Percentiles rank a stretch among this genome's conserved stretches.
phyloP scores from a whole-genome alignment of 2,329 filamentous ascomycete genomes.

The Fusarium tuaranense region DNA sequence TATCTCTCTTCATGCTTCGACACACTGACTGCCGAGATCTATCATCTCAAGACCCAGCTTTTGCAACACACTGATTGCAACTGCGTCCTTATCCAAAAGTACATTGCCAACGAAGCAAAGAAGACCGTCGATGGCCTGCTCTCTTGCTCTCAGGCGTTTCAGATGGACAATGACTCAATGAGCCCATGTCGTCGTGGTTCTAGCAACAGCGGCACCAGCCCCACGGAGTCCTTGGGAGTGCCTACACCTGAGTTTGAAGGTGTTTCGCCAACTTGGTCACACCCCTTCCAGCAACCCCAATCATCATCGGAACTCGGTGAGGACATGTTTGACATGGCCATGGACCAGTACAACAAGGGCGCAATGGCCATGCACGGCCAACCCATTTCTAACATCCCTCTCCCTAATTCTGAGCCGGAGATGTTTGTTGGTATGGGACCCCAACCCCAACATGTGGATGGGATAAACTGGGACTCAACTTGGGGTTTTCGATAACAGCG shows the following conservation, averaged over 20 bases:
- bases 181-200: slow-evolving; percentile 38
- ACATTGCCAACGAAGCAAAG: slow-evolving; percentile 47
- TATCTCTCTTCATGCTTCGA: slow-evolving; percentile 44
- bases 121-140: slow-evolving; percentile 44
- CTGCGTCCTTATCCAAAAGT: slow-evolving; percentile 47
- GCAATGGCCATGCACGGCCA: slow-evolving; percentile 27
- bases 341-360: slow-evolving; percentile 32
- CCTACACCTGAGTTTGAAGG: slow-evolving; percentile 39
- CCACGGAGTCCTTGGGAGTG: slow-evolving; percentile 40
- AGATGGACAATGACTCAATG: slow-evolving; percentile 18
- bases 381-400: slow-evolving; percentile 15
- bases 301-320: slow-evolving; percentile 35
- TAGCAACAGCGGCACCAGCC: slow-evolving; percentile 40
- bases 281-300: slow-evolving; percentile 36
- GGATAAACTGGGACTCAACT: slow-evolving; percentile 27
- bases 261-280: slow-evolving; percentile 36
- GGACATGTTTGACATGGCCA: slow-evolving; percentile 39
- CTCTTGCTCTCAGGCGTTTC: slow-evolving; percentile 30
- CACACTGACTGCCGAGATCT: slow-evolving; percentile 44
- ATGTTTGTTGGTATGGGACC: slow-evolving; percentile 26
- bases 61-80: slow-evolving; percentile 48
- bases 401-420: slow-evolving; percentile 21
- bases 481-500: slow-evolving; percentile 36
- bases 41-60: slow-evolving; percentile 46
- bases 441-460: slow-evolving; percentile 22